Conservation (phyloP, 1,139 yeast species). For the Tardiomyces depauwii region DNA sequence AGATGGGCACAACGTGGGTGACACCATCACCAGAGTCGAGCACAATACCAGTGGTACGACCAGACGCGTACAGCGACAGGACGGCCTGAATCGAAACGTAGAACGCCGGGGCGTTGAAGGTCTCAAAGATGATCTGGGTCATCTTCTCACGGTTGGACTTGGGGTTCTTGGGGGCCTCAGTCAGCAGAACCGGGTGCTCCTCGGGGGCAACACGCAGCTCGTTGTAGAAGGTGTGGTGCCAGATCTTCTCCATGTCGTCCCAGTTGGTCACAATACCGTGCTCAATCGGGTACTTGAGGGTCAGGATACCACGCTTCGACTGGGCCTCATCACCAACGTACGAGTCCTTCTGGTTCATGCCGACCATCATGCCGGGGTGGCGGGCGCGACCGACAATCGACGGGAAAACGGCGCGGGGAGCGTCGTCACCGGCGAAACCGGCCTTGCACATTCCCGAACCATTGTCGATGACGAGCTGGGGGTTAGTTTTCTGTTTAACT, state of each 20-base stretch:
- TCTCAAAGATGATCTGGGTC: constrained; percentile 98
- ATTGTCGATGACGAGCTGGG: constrained; percentile 86
- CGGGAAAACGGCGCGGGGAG: constrained; percentile 99
- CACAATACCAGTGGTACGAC: constrained; percentile 99
- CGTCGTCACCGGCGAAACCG: constrained; percentile 99
- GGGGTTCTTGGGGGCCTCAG: constrained; percentile 99
- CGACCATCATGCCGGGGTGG: constrained; percentile 97
- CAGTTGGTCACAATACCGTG: constrained; percentile 99
- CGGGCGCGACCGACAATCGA: constrained; percentile 99
- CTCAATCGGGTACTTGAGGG: constrained; percentile 98
- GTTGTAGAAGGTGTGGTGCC: constrained; percentile 98
- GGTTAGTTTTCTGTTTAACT: neutral
- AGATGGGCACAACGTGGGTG: constrained; percentile 99
- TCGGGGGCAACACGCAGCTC: constrained; percentile 98
- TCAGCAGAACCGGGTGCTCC: constrained; percentile 95
- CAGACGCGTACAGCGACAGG: constrained; percentile 93
- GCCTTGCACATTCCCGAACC: constrained; percentile 99
- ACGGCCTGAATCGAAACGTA: constrained; percentile 99
- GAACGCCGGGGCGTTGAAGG: constrained; percentile 98
- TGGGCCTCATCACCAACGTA: constrained; percentile 99
- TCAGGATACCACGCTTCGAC: constrained; percentile 99
- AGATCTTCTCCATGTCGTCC: constrained; percentile 99
- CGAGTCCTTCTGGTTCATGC: constrained; percentile 99
- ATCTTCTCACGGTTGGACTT: constrained; percentile 98
- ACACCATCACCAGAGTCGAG: constrained; percentile 99